Evolutionary conservation across 139 green algal species (phyloP).

Genomic region (Asterochloris sp.): DNA sequence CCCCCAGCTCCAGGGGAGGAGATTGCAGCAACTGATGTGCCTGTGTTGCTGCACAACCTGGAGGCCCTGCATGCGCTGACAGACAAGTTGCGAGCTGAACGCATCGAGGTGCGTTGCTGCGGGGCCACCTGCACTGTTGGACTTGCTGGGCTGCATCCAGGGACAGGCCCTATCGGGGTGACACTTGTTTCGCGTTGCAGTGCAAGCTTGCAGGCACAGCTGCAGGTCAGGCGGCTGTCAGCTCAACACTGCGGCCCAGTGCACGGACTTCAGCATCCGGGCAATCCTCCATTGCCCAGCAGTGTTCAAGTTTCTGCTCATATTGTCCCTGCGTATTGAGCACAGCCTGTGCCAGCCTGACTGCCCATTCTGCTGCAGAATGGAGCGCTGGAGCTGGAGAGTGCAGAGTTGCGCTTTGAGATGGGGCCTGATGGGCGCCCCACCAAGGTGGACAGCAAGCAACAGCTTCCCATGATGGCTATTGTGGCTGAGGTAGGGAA

Average conservation of each 20-base stretch:
- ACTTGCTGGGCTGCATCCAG: too few species aligned
- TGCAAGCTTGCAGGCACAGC: too few species aligned
- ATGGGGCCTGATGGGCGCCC: slow-evolving; percentile 24
- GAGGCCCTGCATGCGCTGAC: slow-evolving; percentile 26
- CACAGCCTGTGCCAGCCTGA: too few species aligned
- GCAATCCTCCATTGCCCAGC: too few species aligned
- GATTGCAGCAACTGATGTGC: slow-evolving; percentile 23
- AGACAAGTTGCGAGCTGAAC: not conserved
- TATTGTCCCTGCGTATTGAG: not conserved
- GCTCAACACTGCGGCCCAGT: too few species aligned
- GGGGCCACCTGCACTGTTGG: too few species aligned
- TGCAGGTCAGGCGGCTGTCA: too few species aligned
- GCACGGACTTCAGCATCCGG: too few species aligned
- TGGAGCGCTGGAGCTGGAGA: slow-evolving; percentile 50
- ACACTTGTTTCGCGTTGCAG: too few species aligned
- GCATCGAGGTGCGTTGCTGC: not conserved
- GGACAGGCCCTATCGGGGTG: too few species aligned
- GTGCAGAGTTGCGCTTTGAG: slow-evolving; percentile 59
- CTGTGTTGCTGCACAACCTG: slow-evolving; percentile 28
- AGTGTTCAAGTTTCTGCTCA: not conserved
- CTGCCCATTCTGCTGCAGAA: slow-evolving; percentile 15
- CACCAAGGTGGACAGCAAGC: slow-evolving; percentile 34
- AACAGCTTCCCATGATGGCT: slow-evolving; percentile 52
- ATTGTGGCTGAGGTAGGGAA: slow-evolving; percentile 41
- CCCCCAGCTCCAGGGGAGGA: slow-evolving; percentile 21